Evolutionary conservation across 306 rosid genomes (phyloP).

Genomic region (Amphicarpaea edgeworthii): DNA sequence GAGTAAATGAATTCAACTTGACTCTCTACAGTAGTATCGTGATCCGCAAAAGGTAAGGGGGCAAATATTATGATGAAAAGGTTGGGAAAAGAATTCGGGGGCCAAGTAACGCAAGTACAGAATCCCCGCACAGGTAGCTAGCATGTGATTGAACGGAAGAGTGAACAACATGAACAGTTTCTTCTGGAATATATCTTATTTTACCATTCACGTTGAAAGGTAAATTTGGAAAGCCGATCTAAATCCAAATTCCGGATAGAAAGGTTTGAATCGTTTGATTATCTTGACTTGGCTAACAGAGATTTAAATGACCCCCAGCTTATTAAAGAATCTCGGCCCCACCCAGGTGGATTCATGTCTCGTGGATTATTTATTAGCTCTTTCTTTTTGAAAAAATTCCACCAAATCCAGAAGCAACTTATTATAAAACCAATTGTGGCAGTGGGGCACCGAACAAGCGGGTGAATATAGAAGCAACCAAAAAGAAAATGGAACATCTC

Average conservation of each 20-base stretch:
- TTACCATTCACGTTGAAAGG: not conserved
- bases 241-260: not conserved
- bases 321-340: conserved; percentile 40
- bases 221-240: conserved; percentile 14
- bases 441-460: conserved; percentile 35
- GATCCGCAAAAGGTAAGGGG: not conserved
- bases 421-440: not conserved
- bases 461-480: conserved; percentile 43
- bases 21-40: not conserved
- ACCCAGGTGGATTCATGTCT: conserved; percentile 11
- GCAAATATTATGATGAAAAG: conserved; percentile 2
- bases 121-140: conserved; percentile 30
- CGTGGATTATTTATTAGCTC: conserved; percentile 16
- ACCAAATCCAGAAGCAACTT: conserved; percentile 7
- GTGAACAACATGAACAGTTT: conserved; percentile 9
- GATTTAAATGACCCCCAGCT: conserved; percentile 24
- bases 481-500: conserved; percentile 48
- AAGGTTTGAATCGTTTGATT: too few species aligned
- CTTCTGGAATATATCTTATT: not conserved
- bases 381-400: conserved; percentile 18
- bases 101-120: conserved; percentile 2
- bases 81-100: not conserved
- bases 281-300: not conserved
- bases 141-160: conserved; percentile 3
- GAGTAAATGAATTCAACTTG: too few species aligned